Evolutionary conservation across 306 rosid genomes (phyloP), one percentile per base, ranked within the genome.

Genomic region (Pterocarpus santalinus): DNA sequence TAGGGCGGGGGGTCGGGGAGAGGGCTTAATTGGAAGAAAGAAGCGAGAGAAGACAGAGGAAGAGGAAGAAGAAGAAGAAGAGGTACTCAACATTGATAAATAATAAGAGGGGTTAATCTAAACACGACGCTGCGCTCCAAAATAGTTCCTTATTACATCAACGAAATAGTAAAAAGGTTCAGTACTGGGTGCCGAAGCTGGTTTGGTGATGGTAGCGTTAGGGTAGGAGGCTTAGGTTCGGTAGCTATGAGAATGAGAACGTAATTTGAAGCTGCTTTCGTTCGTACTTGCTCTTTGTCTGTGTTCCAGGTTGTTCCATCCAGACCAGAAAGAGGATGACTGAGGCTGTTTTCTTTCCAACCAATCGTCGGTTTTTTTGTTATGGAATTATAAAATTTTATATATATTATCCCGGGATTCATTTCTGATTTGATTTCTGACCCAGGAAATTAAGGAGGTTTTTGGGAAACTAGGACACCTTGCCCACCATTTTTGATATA

Each of bases 31-130:
- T 63, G 81, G 92, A 72, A 80, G 90, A 66, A 86, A 82, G 44
- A 90, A 87, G 76, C 90, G 97, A 43, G 65, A 73, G 62, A 89
- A 81, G 66, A 85, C 65, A 51, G 93, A 75, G 79, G 36, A 35
- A 65, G 83, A 65, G 72, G 85, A 85, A 71, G 85, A 85, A 49
- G 87, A 85, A 49, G 87, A 81, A 44, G 85, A 85, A 55, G 87
- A 79, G 85, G 92, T 85, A 79, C 89, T 87, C 92, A 86, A 88
- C 98, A 94, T 87, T 84, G 38, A 68, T 5, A 5, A 43, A 7
- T 10, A 43, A 55, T 32, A 3, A 34, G 12, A 46, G 22, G 52
- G 51, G 33, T 72, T 32, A 65, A 68, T 65, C 84, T 6, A 36
- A 63, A 38, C 60, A 22, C 69, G 62, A 72, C 33, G 52, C 68